Evolutionary conservation across 179 eudicot genomes (phyloP), one percentile per base, ranked within the genome.

Genomic region (Vitellaria paradoxa): DNA sequence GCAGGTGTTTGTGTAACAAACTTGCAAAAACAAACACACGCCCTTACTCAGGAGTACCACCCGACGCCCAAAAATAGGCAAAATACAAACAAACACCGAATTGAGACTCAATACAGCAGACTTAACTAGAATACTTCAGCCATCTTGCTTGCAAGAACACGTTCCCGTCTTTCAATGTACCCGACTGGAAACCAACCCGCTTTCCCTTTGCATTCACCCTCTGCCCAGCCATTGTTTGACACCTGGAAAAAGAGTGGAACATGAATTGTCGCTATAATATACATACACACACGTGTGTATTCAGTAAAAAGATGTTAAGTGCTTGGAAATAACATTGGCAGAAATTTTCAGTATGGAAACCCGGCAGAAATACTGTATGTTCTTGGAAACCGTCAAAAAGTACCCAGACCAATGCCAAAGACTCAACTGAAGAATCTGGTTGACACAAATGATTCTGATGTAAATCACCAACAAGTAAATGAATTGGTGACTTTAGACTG

Each of bases 181-280:
- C 89, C 96, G 53, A 83, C 86, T 0, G 99, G 99, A 69, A 96
- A 96, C 99, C 99, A 96, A 81, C 99, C 98, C 6, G 96, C 99
- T 86, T 90, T 90, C 20, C 98, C 99, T 85, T 92, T 94, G 91
- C 98, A 89, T 85, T 96, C 99, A 42, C 99, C 99, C 88, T 96
- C 99, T 24, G 99, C 99, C 99, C 99, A 96, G 14, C 99, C 98
- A 79, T 88, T 90, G 86, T 88, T 86, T 24, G 94, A 87, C 17
- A 95, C 91, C 98, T 93, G 85, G 64, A 72, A 77, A 67, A 3
- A 47, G 18, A 53, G 17, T 18, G 59, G 42, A 47, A 73, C 17
- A 57, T 37, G 73, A 69, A 69, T 69, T 14, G 23, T 13, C 18
- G 55, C 24, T 37, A 30, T 75, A 24, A n/a, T 6, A 70, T 42